phyloP scores from a whole-genome alignment of 2,329 filamentous ascomycete species.

The Pseudogymnoascus verrucosus region DNA sequence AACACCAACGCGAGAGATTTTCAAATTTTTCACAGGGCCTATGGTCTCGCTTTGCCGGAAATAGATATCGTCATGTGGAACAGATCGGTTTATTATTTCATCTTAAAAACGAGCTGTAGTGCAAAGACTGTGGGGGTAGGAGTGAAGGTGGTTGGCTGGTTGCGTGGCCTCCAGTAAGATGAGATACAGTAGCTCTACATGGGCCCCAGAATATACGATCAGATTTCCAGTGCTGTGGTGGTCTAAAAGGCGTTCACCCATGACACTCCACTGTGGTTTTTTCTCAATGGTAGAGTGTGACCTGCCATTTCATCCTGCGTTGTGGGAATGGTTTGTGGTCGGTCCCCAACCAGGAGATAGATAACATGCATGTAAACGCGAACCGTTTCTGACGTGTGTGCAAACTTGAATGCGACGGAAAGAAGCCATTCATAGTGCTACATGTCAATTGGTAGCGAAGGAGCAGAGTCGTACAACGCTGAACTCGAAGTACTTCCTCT shows the following conservation, averaged over 20 bases:
- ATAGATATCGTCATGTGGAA: conserved; percentile 7
- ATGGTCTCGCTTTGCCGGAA: neutral
- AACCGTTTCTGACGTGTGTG: neutral
- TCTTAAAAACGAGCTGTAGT: neutral
- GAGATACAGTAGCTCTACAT: conserved; percentile 6
- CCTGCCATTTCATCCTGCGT: neutral
- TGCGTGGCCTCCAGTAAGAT: neutral
- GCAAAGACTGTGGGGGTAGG: neutral
- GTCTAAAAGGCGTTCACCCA: neutral
- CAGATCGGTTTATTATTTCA: conserved; percentile 2
- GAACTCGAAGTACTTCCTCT: neutral
- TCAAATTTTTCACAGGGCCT: neutral
- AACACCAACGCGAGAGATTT: neutral
- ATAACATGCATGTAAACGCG: neutral
- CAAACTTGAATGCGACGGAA: neutral
- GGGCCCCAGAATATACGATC: neutral
- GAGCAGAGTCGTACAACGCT: neutral
- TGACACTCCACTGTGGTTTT: neutral
- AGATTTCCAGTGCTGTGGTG: neutral
- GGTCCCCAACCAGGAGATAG: neutral
- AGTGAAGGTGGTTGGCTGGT: neutral
- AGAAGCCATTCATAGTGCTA: neutral
- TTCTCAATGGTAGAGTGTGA: neutral
- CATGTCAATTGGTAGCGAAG: neutral
- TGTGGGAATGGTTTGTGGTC: neutral